Percentiles rank a stretch among this genome's conserved stretches.
phyloP scores from a whole-genome alignment of 2,329 filamentous ascomycete species.

The Knufia petricola region DNA sequence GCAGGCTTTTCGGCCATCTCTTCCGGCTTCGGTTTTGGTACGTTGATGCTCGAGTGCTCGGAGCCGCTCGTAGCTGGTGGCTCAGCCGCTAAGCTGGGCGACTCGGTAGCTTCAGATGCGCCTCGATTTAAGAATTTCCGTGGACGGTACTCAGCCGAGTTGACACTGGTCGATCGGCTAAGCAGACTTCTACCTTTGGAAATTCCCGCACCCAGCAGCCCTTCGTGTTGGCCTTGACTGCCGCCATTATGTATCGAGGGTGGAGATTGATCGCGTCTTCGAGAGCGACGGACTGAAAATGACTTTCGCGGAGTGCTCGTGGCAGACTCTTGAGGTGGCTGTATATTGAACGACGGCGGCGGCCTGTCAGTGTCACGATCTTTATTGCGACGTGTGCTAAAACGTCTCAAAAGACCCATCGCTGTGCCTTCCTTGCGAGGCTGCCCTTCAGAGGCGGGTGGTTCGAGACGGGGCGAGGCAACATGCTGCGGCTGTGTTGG shows the following conservation, averaged over 20 bases:
- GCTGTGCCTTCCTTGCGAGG: conserved; percentile 80
- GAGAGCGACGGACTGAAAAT: conserved; percentile 66
- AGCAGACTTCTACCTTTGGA: conserved; percentile 59
- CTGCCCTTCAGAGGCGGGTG: conserved; percentile 51
- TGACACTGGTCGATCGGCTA: conserved; percentile 83
- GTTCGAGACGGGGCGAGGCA: conserved; percentile 41
- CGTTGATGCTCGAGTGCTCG: conserved; percentile 55
- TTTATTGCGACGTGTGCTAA: conserved; percentile 75
- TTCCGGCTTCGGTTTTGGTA: conserved; percentile 31
- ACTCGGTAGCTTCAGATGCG: conserved; percentile 44
- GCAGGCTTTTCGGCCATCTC: conserved; percentile 40
- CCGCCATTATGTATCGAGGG: conserved; percentile 48
- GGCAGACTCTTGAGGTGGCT: conserved; percentile 58
- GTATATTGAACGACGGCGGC: conserved; percentile 69
- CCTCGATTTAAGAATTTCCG: conserved; percentile 50
- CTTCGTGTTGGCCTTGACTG: conserved; percentile 62
- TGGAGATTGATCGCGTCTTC: conserved; percentile 45
- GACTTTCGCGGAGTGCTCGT: conserved; percentile 64
- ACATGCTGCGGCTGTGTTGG: conserved; percentile 14
- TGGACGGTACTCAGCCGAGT: conserved; percentile 67
- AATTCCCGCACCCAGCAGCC: conserved; percentile 59
- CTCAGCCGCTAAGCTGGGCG: conserved; percentile 45
- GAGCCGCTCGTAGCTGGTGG: conserved; percentile 69
- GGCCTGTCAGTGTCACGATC: conserved; percentile 50
- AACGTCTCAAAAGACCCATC: conserved; percentile 71